Evolutionary conservation across 1,284 basidiomycete species (phyloP), one percentile per base, ranked within the genome.

Genomic region (Trametes versicolor): DNA sequence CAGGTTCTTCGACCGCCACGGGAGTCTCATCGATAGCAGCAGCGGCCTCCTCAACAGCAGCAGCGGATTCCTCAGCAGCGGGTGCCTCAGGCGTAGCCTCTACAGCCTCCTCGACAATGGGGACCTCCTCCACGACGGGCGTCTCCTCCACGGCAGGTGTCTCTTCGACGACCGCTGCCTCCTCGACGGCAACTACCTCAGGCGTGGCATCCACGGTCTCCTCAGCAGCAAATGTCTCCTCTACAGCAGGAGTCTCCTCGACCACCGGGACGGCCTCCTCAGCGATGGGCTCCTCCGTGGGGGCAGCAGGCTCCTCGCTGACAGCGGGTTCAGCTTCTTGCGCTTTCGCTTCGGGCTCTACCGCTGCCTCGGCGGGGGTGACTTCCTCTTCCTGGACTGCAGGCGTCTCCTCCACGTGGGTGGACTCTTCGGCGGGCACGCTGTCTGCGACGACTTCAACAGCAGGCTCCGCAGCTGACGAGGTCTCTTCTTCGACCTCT

Each of bases 51-150:
- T 67, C 62, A 23, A 39, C 55, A 50, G 54, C 58, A 66, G 49
- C 64, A 70, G 27, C 66, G 64, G 55, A 58, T n/a, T 65, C 67
- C 29, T 23, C 25, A 19, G 25, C 52, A 48, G 60, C 55, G 27
- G 63, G 50, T 37, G 68, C 66, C 27, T 67, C 65, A 32, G 53
- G 41, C 41, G 41, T 57, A 43, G 37, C 63, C 17, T 34, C 45
- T 19, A 37, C 34, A 17, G 62, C 23, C 39, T 65, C 70, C 48
- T 69, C 67, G 21, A 45, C 60, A 13, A 48, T 57, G 32, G 50
- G 64, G 13, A 60, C 45, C 29, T 58, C 45, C 21, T 59, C 57
- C 25, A 37, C 52, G 13, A 12, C 39, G n/a, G 49, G 2, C 27
- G 48, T 39, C 32, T 55, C 58, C 37, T 54, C 63, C 21, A 34